A percentile compares a stretch with the other conserved stretches of the same genome.
Conservation (phyloP, 2,329 filamentous ascomycete species). For the Microcyclospora pomicola region DNA sequence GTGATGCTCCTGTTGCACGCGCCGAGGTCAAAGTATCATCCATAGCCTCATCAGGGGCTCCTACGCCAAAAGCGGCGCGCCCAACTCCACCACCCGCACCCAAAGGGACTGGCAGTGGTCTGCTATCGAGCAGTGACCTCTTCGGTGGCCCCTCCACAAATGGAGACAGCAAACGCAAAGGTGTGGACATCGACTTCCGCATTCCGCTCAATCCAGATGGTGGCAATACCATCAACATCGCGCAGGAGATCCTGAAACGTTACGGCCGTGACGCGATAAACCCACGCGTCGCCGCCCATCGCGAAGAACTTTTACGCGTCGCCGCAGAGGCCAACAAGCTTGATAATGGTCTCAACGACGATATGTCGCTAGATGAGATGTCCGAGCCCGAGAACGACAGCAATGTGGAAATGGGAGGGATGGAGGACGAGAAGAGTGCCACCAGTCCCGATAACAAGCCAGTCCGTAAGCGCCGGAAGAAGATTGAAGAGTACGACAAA, state of each 20-base stretch:
- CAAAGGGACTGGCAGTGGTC: slow-evolving; percentile 45
- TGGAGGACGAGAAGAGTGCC: slow-evolving; percentile 44
- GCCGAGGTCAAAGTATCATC: slow-evolving; percentile 11
- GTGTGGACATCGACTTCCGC: slow-evolving; percentile 72
- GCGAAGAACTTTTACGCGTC: slow-evolving; percentile 74
- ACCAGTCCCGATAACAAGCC: slow-evolving; percentile 59
- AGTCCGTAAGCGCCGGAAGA: slow-evolving; percentile 62
- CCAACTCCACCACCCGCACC: slow-evolving; percentile 34
- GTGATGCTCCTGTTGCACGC: slow-evolving; percentile 7
- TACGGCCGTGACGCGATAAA: slow-evolving; percentile 93
- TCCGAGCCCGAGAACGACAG: slow-evolving; percentile 59
- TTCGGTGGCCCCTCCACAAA: slow-evolving; percentile 41
- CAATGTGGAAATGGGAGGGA: slow-evolving; percentile 76
- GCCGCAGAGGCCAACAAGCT: slow-evolving; percentile 77
- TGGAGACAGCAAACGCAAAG: slow-evolving; percentile 26
- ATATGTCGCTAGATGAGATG: slow-evolving; percentile 61
- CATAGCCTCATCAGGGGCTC: slow-evolving; percentile 15
- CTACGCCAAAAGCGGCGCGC: slow-evolving; percentile 26
- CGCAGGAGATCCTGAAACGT: slow-evolving; percentile 78
- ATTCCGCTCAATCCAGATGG: slow-evolving; percentile 68
- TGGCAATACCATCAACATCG: slow-evolving; percentile 92
- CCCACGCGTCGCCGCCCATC: slow-evolving; percentile 76
- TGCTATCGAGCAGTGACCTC: slow-evolving; percentile 48
- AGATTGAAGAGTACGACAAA: slow-evolving; percentile 53
- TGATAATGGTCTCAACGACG: slow-evolving; percentile 61